These are phyloP conservation scores for Aspergillus cavernicola DNA, from an alignment of 495 filamentous ascomycete genomes.

Conservation along the genomic window DNA sequence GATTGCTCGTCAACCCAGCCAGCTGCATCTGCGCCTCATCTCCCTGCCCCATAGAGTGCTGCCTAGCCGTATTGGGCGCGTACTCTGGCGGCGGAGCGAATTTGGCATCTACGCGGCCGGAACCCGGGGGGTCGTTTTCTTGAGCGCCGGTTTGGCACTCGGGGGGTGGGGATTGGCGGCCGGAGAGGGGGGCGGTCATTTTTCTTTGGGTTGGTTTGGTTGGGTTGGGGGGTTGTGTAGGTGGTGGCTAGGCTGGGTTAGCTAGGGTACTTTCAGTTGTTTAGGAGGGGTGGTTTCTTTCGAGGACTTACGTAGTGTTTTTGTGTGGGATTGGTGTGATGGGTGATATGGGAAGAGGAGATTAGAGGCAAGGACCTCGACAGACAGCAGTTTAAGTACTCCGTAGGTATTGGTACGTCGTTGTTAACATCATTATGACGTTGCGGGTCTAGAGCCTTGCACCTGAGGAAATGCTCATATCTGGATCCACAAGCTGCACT, in stretches of 20 bases:
- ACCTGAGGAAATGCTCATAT: background rate
- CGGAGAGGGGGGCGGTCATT: slow-evolving; percentile 45
- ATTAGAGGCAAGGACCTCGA: too few relatives aligned
- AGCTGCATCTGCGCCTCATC: slow-evolving; percentile 14
- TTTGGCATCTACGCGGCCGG: slow-evolving; percentile 52
- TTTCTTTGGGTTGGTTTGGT: slow-evolving; percentile 10
- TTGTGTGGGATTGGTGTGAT: too few relatives aligned
- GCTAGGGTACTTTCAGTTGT: too few relatives aligned
- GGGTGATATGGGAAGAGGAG: too few relatives aligned
- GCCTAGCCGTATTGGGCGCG: slow-evolving; percentile 33
- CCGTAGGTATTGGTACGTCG: background rate
- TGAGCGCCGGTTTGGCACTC: slow-evolving; percentile 66
- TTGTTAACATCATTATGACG: slow-evolving; percentile 7
- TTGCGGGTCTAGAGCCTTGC: slow-evolving; percentile 9
- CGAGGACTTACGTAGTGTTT: too few relatives aligned
- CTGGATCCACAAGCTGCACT: background rate
- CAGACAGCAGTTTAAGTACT: background rate
- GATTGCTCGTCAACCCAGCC: slow-evolving; percentile 54
- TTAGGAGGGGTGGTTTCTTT: too few relatives aligned
- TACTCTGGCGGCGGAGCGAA: slow-evolving; percentile 25
- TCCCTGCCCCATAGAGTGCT: slow-evolving; percentile 16
- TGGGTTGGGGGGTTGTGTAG: background rate
- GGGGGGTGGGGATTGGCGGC: slow-evolving; percentile 79
- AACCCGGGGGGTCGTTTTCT: slow-evolving; percentile 49
- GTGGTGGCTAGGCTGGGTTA: too few relatives aligned